These are phyloP conservation scores for Juglanconis oblonga DNA, from an alignment of 2,329 filamentous ascomycete genomes.

Conservation along the genomic window DNA sequence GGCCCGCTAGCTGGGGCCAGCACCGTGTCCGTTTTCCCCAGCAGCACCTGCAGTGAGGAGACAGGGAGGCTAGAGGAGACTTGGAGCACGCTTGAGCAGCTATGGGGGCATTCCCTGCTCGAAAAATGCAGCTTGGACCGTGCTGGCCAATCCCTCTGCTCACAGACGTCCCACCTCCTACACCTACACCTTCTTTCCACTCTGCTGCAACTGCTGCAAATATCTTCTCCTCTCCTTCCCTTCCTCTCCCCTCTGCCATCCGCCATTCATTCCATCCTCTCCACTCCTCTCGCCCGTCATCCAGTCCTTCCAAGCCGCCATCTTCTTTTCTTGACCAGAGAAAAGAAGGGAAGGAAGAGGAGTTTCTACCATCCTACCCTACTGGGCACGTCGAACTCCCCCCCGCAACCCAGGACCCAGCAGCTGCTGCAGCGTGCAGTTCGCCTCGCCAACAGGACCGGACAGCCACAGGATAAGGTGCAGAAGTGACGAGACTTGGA, in stretches of 20 bases:
- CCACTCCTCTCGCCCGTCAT: conserved; percentile 40
- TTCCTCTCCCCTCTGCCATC: conserved; percentile 33
- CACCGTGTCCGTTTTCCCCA: background rate
- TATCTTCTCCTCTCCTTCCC: conserved; percentile 36
- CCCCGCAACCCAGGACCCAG: conserved; percentile 16
- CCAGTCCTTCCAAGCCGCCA: conserved; percentile 41
- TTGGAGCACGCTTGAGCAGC: background rate
- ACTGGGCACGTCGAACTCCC: conserved; percentile 18
- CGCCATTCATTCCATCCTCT: conserved; percentile 46
- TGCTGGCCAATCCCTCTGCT: conserved; percentile 18
- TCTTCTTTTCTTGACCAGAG: conserved; percentile 29
- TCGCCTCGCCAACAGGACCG: conserved; percentile 24
- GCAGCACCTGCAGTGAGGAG: background rate
- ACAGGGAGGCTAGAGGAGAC: background rate
- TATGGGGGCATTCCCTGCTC: conserved; percentile 2
- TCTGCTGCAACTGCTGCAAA: conserved; percentile 49
- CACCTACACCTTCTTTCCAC: conserved; percentile 50
- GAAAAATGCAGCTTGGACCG: conserved; percentile 3
- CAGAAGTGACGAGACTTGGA: background rate
- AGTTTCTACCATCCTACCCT: conserved; percentile 24
- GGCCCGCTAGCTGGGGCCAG: too few species aligned
- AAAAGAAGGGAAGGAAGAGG: conserved; percentile 33
- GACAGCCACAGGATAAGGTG: conserved; percentile 12
- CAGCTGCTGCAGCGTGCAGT: conserved; percentile 13
- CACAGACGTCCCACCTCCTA: conserved; percentile 19